phyloP scores from a whole-genome alignment of 2,329 filamentous ascomycete species.

The Paecilomyces fulvus region DNA sequence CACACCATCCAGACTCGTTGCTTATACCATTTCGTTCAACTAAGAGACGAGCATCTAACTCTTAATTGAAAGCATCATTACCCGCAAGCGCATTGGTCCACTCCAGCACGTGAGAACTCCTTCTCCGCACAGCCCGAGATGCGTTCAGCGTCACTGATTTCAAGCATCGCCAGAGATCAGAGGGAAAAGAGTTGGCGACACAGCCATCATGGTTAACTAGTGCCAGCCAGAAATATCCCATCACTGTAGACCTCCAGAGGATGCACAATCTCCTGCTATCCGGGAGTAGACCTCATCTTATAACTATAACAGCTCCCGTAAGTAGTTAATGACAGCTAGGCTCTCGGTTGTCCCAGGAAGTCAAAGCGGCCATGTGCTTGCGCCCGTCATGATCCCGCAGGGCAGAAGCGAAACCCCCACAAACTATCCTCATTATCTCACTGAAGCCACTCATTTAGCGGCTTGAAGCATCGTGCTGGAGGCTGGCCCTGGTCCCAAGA shows the following conservation, averaged over 20 bases:
- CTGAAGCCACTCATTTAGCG: not conserved
- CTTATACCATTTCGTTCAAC: no score
- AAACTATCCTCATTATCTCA: not conserved
- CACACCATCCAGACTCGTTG: no score
- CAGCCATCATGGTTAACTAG: no score
- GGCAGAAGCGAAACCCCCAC: not conserved
- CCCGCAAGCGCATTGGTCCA: not conserved
- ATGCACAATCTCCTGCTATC: not conserved
- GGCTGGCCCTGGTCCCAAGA: not conserved
- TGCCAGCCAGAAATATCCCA: not conserved
- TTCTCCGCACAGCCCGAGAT: not conserved
- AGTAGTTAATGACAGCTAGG: not conserved
- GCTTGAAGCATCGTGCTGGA: not conserved
- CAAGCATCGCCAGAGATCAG: not conserved
- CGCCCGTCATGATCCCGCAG: not conserved
- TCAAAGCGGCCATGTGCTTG: not conserved
- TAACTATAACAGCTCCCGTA: no score
- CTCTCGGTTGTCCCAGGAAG: not conserved
- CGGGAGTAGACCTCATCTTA: not conserved
- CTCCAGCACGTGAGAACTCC: not conserved
- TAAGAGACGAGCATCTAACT: no score
- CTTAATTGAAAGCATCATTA: not conserved
- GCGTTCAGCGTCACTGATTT: not conserved
- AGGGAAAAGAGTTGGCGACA: not conserved
- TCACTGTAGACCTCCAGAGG: not conserved